Evolutionary conservation across 2,329 filamentous ascomycete genomes (phyloP).

Genomic region (Metarhizium guizhouense): DNA sequence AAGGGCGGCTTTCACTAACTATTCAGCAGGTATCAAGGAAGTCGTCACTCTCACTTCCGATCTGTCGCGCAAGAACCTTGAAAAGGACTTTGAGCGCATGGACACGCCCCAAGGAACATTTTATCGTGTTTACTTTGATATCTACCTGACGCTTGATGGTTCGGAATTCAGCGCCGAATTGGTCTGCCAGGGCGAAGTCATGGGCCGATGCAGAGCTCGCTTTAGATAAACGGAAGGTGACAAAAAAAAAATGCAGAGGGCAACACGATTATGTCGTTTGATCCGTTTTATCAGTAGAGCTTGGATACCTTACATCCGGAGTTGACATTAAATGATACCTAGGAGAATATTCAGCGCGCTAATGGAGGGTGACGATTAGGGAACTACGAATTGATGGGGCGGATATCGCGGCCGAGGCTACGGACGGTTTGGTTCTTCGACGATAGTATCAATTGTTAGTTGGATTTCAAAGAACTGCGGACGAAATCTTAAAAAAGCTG

Average conservation of each 20-base stretch:
- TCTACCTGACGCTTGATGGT: constrained; percentile 89
- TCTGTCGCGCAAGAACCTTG: constrained; percentile 92
- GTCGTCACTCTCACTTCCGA: constrained; percentile 96
- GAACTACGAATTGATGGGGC: neutral
- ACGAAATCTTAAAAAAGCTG: neutral
- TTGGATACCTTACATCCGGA: neutral
- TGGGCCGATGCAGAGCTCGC: constrained; percentile 89
- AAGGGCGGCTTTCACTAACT: constrained; percentile 15
- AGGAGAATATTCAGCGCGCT: neutral
- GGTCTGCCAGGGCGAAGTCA: constrained; percentile 98
- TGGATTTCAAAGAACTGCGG: neutral
- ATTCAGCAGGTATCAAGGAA: constrained; percentile 80
- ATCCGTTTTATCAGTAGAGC: neutral
- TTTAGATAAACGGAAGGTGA: constrained; percentile 49
- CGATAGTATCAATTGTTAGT: neutral
- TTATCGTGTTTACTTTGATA: constrained; percentile 73
- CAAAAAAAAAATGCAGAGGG: neutral
- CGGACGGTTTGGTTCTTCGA: neutral
- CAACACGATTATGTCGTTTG: neutral
- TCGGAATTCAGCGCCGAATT: constrained; percentile 97
- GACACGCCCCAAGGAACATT: constrained; percentile 96
- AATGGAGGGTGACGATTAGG: neutral
- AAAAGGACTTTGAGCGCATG: constrained; percentile 99
- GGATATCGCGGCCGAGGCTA: neutral
- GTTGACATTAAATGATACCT: constrained; percentile 3